phyloP scores from a whole-genome alignment of 352 stramenopile genomes.

The Globisporangium abappressorium region DNA sequence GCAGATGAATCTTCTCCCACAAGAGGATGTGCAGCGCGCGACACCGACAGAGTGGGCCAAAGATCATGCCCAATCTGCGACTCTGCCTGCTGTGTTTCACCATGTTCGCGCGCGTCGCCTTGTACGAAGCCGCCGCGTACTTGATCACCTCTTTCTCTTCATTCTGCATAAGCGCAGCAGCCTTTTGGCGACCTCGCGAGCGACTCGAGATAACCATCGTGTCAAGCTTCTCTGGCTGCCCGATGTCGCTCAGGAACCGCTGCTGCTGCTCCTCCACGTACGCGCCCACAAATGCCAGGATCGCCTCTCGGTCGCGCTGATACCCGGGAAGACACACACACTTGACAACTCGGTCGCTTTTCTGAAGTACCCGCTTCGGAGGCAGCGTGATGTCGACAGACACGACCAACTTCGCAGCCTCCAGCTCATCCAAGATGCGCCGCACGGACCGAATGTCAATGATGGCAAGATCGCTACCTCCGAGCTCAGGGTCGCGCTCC shows the following conservation, averaged over 20 bases:
- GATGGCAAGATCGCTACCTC: constrained; percentile 26
- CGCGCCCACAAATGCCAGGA: constrained; percentile 53
- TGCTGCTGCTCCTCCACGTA: constrained; percentile 68
- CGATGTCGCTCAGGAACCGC: constrained; percentile 54
- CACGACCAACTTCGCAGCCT: constrained; percentile 38
- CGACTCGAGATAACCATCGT: constrained; percentile 60
- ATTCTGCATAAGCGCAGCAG: constrained; percentile 19
- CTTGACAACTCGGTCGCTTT: constrained; percentile 56
- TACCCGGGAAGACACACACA: constrained; percentile 61
- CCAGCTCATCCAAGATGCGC: constrained; percentile 64
- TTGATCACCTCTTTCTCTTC: constrained; percentile 58
- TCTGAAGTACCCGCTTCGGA: constrained; percentile 64
- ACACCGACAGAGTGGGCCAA: constrained; percentile 70
- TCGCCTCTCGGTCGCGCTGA: constrained; percentile 43
- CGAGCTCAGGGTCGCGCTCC: constrained; percentile 32
- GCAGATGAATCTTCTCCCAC: constrained; percentile 40
- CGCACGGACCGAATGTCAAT: constrained; percentile 71
- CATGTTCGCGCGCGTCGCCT: constrained; percentile 52
- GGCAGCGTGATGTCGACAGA: constrained; percentile 70
- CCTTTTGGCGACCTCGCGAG: constrained; percentile 18
- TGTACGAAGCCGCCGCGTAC: constrained; percentile 64
- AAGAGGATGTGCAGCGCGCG: constrained; percentile 62
- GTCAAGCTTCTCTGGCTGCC: constrained; percentile 48
- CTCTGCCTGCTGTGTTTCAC: constrained; percentile 66
- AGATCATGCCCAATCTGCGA: constrained; percentile 68